These are phyloP conservation scores for Globisporangium mamillatum DNA, from an alignment of 352 stramenopile species.

Conservation along the genomic window DNA sequence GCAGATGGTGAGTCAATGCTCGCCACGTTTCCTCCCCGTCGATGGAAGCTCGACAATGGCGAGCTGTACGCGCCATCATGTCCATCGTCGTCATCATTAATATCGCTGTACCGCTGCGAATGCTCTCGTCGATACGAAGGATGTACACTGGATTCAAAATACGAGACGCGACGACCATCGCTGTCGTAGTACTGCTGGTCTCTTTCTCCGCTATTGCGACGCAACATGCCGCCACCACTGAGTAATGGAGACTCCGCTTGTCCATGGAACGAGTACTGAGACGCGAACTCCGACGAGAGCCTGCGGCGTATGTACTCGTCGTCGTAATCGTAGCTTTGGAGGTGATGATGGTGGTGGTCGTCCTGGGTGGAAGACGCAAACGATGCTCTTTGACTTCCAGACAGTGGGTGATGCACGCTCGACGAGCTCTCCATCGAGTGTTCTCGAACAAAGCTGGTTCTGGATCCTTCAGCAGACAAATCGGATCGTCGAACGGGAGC, in stretches of 20 bases:
- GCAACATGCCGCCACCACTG: not conserved
- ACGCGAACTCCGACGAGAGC: constrained; percentile 9
- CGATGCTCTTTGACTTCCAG: constrained; percentile 1
- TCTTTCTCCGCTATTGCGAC: not conserved
- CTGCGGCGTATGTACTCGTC: not conserved
- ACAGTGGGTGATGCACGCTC: constrained; percentile 3
- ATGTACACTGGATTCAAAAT: not conserved
- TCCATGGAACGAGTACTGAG: constrained; percentile 3
- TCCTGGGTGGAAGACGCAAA: constrained; percentile 15
- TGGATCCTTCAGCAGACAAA: constrained; percentile 2
- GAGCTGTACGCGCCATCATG: not conserved
- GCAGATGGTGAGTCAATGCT: not conserved
- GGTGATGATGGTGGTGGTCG: not conserved
- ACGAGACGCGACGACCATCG: not conserved
- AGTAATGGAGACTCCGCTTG: not conserved
- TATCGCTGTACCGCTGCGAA: constrained; percentile 7
- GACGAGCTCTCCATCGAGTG: constrained; percentile 9
- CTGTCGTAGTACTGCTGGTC: constrained; percentile 7
- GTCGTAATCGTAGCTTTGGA: constrained; percentile 5
- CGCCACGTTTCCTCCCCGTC: not conserved
- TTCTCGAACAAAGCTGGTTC: constrained; percentile 8
- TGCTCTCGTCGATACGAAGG: constrained; percentile 1
- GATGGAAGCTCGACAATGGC: constrained; percentile 4
- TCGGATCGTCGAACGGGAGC: constrained; percentile 11
- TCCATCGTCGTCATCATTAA: not conserved